Percentiles rank a stretch among this genome's conserved stretches.
Conservation (phyloP, 2,329 filamentous ascomycete species). For the Botrytis fabae region DNA sequence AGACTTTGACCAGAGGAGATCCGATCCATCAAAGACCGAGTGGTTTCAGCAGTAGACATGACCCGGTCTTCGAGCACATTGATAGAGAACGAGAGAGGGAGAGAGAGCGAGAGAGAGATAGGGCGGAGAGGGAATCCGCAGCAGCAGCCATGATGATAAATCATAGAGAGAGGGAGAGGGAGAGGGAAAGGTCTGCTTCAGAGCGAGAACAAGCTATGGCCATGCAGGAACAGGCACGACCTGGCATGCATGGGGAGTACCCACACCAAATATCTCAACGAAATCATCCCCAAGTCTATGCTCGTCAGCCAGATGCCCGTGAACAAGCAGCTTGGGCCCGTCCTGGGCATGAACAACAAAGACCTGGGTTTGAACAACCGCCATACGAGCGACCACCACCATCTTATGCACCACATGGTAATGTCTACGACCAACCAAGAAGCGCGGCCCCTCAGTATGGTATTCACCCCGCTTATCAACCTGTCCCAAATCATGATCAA, state of each 20-base stretch:
- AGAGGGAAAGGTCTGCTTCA: slow-evolving; percentile 2
- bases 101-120: slow-evolving; percentile 39
- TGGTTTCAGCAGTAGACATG: slow-evolving; percentile 36
- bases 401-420: slow-evolving; percentile 25
- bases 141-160: background rate
- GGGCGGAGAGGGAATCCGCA: slow-evolving; percentile 32
- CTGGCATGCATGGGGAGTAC: slow-evolving; percentile 31
- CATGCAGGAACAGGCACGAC: slow-evolving; percentile 27
- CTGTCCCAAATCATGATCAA: slow-evolving; percentile 28
- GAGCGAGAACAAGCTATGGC: slow-evolving; percentile 45
- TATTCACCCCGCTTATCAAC: slow-evolving; percentile 34
- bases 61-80: slow-evolving; percentile 54
- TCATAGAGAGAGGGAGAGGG: slow-evolving; percentile 13
- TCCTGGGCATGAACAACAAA: slow-evolving; percentile 32
- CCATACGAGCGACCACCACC: slow-evolving; percentile 26
- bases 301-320: slow-evolving; percentile 34
- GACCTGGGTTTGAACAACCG: slow-evolving; percentile 26
- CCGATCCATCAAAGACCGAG: slow-evolving; percentile 32
- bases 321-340: slow-evolving; percentile 39
- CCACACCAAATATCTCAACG: slow-evolving; percentile 35
- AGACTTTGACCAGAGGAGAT: slow-evolving; percentile 45
- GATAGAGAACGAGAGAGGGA: slow-evolving; percentile 45
- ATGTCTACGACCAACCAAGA: slow-evolving; percentile 36
- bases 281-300: slow-evolving; percentile 32
- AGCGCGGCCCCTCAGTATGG: slow-evolving; percentile 35